Conservation (phyloP, 2,329 filamentous ascomycete species). For the Sarocladium oryzae region DNA sequence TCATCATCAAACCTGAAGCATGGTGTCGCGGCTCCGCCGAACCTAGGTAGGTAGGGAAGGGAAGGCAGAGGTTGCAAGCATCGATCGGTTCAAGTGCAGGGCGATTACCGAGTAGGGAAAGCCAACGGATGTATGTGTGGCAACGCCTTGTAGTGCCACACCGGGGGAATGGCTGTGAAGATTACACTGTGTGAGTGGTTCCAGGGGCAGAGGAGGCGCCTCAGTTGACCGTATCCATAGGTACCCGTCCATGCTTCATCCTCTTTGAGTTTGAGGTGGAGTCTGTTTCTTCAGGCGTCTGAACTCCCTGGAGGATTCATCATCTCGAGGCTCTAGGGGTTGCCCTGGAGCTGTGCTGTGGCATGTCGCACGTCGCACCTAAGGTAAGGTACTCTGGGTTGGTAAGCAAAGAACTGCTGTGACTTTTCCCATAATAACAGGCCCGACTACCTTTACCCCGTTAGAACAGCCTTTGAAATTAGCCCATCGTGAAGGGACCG, state of each 20-base stretch:
- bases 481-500: too few relatives aligned
- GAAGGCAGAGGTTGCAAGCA: background rate
- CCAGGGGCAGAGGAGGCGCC: too few relatives aligned
- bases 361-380: conserved; percentile 3
- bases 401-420: too few relatives aligned
- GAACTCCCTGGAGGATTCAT: background rate
- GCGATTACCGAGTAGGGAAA: conserved; percentile 6
- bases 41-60: too few relatives aligned
- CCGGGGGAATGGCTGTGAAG: background rate
- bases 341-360: background rate
- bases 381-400: too few relatives aligned
- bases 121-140: conserved; percentile 9
- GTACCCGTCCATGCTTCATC: too few relatives aligned
- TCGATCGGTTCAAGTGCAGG: conserved; percentile 9
- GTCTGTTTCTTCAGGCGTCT: background rate
- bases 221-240: too few relatives aligned
- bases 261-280: too few relatives aligned
- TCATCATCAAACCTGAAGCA: conserved; percentile 7
- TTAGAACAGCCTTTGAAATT: too few relatives aligned
- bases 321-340: background rate
- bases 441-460: too few relatives aligned
- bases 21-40: background rate
- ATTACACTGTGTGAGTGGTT: too few relatives aligned
- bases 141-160: conserved; percentile 10
- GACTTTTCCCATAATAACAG: too few relatives aligned